phyloP scores from a whole-genome alignment of 2,329 filamentous ascomycete genomes.

The Periconia digitata region DNA sequence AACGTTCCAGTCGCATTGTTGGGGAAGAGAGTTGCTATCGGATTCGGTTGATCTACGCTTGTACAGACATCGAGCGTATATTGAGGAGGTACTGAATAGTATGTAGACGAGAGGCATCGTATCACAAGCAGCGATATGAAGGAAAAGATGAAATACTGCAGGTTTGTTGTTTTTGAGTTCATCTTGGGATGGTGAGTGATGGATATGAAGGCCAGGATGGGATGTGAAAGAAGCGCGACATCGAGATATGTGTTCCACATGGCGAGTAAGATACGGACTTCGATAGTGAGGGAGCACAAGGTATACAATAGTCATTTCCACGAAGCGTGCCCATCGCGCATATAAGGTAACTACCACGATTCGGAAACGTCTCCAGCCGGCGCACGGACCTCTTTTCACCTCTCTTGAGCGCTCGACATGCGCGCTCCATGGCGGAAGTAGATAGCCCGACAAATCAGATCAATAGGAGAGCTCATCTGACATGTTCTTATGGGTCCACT shows the following conservation, averaged over 20 bases:
- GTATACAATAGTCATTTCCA: background rate
- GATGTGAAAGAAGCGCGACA: slow-evolving; percentile 34
- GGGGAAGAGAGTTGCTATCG: slow-evolving; percentile 51
- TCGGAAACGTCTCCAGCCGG: slow-evolving; percentile 10
- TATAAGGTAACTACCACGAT: slow-evolving; percentile 7
- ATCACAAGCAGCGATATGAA: slow-evolving; percentile 29
- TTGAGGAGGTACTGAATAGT: slow-evolving; percentile 9
- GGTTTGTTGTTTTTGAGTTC: slow-evolving; percentile 19
- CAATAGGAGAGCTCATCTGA: background rate
- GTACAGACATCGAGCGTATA: slow-evolving; percentile 18
- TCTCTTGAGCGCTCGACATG: background rate
- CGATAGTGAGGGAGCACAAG: slow-evolving; percentile 5
- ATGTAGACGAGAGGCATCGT: slow-evolving; percentile 22
- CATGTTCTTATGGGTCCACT: background rate
- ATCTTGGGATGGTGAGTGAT: slow-evolving; percentile 24
- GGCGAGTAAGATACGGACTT: slow-evolving; percentile 1
- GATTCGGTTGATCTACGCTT: slow-evolving; percentile 47
- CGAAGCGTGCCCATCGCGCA: background rate
- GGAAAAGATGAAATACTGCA: slow-evolving; percentile 30
- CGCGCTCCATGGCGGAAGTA: slow-evolving; percentile 1
- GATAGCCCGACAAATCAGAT: background rate
- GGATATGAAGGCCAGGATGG: slow-evolving; percentile 31
- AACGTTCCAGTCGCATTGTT: slow-evolving; percentile 54
- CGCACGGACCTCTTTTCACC: background rate
- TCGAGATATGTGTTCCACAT: slow-evolving; percentile 34